Evolutionary conservation across 306 rosid genomes (phyloP), one percentile per base, ranked within the genome.

Genomic region (Trifolium fragiferum): DNA sequence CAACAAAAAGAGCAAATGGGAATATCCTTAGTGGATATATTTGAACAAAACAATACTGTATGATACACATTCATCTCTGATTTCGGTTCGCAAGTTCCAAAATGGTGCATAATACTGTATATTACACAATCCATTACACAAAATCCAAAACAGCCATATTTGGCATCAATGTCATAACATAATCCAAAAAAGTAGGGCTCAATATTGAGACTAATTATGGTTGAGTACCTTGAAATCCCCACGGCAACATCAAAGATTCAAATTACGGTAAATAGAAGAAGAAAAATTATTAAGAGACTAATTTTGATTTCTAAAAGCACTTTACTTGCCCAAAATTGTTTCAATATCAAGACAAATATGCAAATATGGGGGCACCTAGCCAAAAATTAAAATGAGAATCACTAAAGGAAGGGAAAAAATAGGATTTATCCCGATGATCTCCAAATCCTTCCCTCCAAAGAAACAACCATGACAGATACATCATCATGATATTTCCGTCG

Each of bases 381-480:
- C 66, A 74, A 80, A 77, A 77, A 43, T 43, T 20, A 13, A 47
- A 75, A 11, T 73, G 47, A 72, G 59, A 66, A 41, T 33, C 62
- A 58, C 74, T 57, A 66, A 70, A 38, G 19, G 16, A 18, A 11
- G 10, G 44, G 1, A 0, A 8, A 0, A 1, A 12, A 32, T 6
- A 30, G 18, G 65, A 77, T 62, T 80, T 74, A 85, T 83, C 91
- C 87, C 10, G 87, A 85, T 76, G 91, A 87, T 83, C 78, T 85
- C 89, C 91, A 87, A 77, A 87, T 83, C 80, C 89, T 87, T 66
- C 91, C 91, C 78, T 87, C 89, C 69, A 85, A 78, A 44, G 91
- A 85, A 73, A 87, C 86, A 38, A 87, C 87, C 89, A 87, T 85
- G 12, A 87, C 91, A 49, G 87, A 85, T 7, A 87, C 91, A 76